These are phyloP conservation scores for Takashimella koratensis DNA, from an alignment of 1,284 basidiomycete genomes.

Conservation along the genomic window DNA sequence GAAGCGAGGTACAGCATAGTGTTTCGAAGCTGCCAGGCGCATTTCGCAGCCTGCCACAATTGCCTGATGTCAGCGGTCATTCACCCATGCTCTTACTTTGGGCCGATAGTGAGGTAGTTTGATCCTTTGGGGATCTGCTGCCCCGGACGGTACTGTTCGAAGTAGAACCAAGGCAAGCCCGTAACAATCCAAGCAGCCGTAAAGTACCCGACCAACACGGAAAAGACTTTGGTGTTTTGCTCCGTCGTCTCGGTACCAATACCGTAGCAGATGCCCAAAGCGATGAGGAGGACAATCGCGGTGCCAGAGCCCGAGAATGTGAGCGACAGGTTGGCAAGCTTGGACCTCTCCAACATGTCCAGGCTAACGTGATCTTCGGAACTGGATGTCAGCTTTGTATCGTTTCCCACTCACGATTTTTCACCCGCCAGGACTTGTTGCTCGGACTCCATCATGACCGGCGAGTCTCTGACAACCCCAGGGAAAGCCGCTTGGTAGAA, in stretches of 20 bases:
- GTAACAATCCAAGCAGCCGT: constrained; percentile 7
- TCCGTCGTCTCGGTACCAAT: constrained; percentile 6
- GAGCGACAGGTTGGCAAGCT: constrained; percentile 24
- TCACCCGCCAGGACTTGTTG: constrained; percentile 12
- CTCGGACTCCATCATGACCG: constrained; percentile 21
- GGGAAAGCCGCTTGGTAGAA: constrained; percentile 28
- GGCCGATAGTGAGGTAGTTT: constrained; percentile 14
- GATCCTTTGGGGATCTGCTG: constrained; percentile 17
- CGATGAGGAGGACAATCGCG: constrained; percentile 18
- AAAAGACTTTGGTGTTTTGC: constrained; percentile 8
- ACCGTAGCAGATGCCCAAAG: constrained; percentile 14
- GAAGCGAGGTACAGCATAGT: constrained; percentile 17
- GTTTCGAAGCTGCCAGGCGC: constrained; percentile 10
- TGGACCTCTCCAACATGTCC: constrained; percentile 20
- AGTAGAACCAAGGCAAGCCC: constrained; percentile 19
- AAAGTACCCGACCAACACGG: constrained; percentile 14
- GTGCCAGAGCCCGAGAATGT: too few species aligned
- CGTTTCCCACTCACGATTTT: constrained; percentile 15
- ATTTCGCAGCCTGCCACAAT: constrained; percentile 12
- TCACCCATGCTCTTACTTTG: too few species aligned
- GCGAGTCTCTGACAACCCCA: constrained; percentile 19
- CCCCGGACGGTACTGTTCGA: constrained; percentile 23
- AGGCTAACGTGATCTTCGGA: constrained; percentile 10
- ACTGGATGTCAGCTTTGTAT: too few species aligned
- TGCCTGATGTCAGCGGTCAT: too few species aligned